Percentiles rank a stretch among this genome's conserved stretches.
Evolutionary conservation across 2,329 filamentous ascomycete genomes (phyloP).

Genomic region (Fusarium sublunatum): DNA sequence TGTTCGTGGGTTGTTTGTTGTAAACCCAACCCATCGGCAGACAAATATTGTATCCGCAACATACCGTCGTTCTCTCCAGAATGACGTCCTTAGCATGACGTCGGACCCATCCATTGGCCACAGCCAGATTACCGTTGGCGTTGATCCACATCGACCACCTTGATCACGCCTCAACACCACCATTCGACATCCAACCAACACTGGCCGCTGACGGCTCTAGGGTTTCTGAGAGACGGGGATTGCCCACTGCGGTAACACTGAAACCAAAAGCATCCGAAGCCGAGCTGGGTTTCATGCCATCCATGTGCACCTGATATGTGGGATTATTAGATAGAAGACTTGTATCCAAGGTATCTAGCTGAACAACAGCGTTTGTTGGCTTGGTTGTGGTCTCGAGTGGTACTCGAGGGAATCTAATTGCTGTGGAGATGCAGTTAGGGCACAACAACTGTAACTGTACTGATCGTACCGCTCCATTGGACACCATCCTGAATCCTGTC

Average conservation of each 20-base stretch:
- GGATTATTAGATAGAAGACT: conserved; percentile 4
- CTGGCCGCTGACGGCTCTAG: conserved; percentile 31
- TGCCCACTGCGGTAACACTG: conserved; percentile 26
- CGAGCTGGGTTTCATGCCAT: background rate
- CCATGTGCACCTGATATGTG: conserved; percentile 5
- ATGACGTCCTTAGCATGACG: conserved; percentile 46
- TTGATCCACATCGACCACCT: conserved; percentile 39
- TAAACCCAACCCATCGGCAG: conserved; percentile 32
- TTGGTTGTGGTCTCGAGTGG: background rate
- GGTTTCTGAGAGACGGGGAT: conserved; percentile 18
- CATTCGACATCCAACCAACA: conserved; percentile 31
- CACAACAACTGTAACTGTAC: conserved; percentile 43
- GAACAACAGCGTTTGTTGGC: background rate
- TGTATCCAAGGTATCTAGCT: background rate
- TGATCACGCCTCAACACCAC: conserved; percentile 40
- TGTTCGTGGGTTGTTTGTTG: conserved; percentile 17
- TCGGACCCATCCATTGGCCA: conserved; percentile 33
- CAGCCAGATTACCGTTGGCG: conserved; percentile 36
- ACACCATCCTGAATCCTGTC: conserved; percentile 32
- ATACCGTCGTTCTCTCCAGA: conserved; percentile 21
- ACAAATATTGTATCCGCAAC: conserved; percentile 16
- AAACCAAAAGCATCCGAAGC: conserved; percentile 23
- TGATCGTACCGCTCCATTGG: conserved; percentile 45
- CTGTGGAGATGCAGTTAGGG: conserved; percentile 48
- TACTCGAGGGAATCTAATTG: conserved; percentile 11